Conservation (phyloP, 2,329 filamentous ascomycete species). For the Colletotrichum sojae region DNA sequence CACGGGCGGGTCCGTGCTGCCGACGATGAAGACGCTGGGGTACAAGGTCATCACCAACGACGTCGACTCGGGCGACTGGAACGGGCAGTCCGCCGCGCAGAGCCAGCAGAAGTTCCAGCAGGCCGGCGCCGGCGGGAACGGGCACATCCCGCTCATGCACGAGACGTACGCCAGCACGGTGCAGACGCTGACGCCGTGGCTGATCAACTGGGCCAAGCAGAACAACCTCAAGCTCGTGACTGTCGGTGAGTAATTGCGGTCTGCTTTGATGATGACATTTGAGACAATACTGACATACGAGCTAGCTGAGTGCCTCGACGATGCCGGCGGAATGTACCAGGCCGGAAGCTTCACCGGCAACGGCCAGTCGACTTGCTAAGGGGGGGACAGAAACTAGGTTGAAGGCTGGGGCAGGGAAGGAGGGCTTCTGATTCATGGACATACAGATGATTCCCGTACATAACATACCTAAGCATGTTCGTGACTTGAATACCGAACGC, state of each 20-base stretch:
- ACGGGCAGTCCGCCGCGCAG: conserved; percentile 64
- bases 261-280: background rate
- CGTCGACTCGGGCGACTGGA: conserved; percentile 74
- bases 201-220: conserved; percentile 65
- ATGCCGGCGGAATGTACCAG: conserved; percentile 58
- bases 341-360: conserved; percentile 54
- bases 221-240: conserved; percentile 65
- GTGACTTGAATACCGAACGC: no score
- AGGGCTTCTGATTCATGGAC: conserved; percentile 1
- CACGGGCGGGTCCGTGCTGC: conserved; percentile 59
- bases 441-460: conserved; percentile 28
- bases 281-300: background rate
- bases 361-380: conserved; percentile 50
- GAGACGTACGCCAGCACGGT: conserved; percentile 67
- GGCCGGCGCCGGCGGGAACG: conserved; percentile 58
- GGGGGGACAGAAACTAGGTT: no score
- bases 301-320: conserved; percentile 59
- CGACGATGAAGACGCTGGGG: conserved; percentile 60
- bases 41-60: conserved; percentile 75
- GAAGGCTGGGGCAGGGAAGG: no score
- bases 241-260: conserved; percentile 57
- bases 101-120: conserved; percentile 67
- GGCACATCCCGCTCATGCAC: conserved; percentile 72
- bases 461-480: background rate
- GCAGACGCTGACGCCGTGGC: conserved; percentile 62